Evolutionary conservation across 306 rosid species (phyloP), one percentile per base, ranked within the genome.

Genomic region (Prunus mira): DNA sequence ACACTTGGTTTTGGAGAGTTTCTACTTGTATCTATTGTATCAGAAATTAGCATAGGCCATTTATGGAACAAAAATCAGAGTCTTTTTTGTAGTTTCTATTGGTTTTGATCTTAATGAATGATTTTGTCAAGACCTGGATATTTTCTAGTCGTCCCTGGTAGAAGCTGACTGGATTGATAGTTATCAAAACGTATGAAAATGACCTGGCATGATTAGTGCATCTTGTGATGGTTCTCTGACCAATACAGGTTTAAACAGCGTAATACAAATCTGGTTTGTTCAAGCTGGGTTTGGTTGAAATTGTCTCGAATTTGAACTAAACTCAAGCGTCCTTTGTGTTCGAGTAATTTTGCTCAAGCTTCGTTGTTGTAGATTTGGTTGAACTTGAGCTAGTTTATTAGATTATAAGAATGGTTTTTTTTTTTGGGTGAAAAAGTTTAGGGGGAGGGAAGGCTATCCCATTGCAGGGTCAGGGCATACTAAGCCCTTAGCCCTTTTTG

Each of bases 1-100:
- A 41, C 19, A 1, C 10, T 68, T 62, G 43, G 38, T 60, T 32
- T 69, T 79, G 43, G 65, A 73, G 80, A 72, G 72, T 69, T 72
- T 79, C 64, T 67, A 67, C 47, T 28, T 57, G 64, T 69, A 73
- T 78, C 79, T 17, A 68, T 66, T 65, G 60, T 60, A 56, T 74
- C 61, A 58, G 71, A 74, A 76, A 73, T 25, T 57, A 63, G 67
- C 27, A 22, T 30, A 57, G 55, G 51, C 67, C 24, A 14, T 60
- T 0, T 24, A 17, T 15, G 62, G 61, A 38, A 57, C 67, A 41
- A 34, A 8, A 34, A n/a, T 38, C 50, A 9, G 9, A 4, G 4
- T 22, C 13, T 13, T 13, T 55, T 72, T 27, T 55, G 49, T 32
- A 65, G 69, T 65, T 55, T 71, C 65, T 1, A 5, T 18, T 25